phyloP scores from a whole-genome alignment of 2,329 filamentous ascomycete genomes.

The Ceratocystiopsis minuta region DNA sequence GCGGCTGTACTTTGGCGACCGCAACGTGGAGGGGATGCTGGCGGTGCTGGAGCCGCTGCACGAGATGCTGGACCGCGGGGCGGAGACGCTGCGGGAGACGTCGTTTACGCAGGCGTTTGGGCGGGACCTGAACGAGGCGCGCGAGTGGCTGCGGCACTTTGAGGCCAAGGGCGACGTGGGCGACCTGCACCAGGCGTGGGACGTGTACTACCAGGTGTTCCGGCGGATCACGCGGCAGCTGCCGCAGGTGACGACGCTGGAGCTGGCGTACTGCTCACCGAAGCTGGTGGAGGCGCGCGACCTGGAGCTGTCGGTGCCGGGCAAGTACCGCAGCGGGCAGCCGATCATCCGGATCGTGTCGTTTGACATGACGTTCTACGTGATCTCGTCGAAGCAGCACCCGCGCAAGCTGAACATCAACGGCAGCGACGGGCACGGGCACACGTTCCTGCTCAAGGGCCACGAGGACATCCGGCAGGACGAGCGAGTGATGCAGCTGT shows the following conservation, averaged over 20 bases:
- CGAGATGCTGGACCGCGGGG: conserved; percentile 74
- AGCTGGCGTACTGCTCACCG: conserved; percentile 92
- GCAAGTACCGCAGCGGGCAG: conserved; percentile 66
- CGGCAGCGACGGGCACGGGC: conserved; percentile 75
- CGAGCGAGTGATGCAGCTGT: conserved; percentile 98
- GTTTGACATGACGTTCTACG: conserved; percentile 76
- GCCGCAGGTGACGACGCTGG: conserved; percentile 78
- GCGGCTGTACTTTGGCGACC: conserved; percentile 88
- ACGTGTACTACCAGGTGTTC: conserved; percentile 98
- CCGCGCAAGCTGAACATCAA: conserved; percentile 75
- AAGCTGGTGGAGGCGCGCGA: conserved; percentile 73
- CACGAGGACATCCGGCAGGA: conserved; percentile 98
- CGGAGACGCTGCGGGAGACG: conserved; percentile 85
- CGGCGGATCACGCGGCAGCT: conserved; percentile 84
- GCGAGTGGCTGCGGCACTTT: conserved; percentile 91
- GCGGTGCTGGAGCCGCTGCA: conserved; percentile 76
- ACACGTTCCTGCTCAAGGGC: conserved; percentile 89
- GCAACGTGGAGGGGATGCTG: conserved; percentile 97
- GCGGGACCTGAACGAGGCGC: conserved; percentile 81
- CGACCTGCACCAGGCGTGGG: conserved; percentile 96
- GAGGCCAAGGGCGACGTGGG: conserved; percentile 75
- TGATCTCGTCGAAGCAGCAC: conserved; percentile 93
- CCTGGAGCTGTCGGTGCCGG: conserved; percentile 86
- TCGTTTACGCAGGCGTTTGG: conserved; percentile 97
- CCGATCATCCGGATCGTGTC: conserved; percentile 71